A percentile compares a stretch with the other conserved stretches of the same genome.
Conservation (phyloP, 75 land plant species). For the Azolla pinnata region DNA sequence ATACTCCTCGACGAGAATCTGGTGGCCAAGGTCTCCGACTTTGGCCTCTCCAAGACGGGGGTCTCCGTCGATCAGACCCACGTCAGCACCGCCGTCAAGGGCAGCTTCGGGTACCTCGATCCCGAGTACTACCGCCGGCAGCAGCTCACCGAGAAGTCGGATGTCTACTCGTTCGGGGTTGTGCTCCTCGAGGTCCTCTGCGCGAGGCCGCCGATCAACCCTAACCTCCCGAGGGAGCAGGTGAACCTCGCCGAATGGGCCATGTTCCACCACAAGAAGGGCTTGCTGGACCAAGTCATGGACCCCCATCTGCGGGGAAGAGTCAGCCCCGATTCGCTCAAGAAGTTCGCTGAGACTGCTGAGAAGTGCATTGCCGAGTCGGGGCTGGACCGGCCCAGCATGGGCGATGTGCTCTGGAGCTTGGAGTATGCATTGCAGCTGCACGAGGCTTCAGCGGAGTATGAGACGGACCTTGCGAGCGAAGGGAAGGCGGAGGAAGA, state of each 20-base stretch:
- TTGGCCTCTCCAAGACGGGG: slow-evolving; percentile 65
- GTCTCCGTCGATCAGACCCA: slow-evolving; percentile 53
- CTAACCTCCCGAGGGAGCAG: slow-evolving; percentile 61
- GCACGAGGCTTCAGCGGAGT: slow-evolving; percentile 51
- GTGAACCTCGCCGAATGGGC: slow-evolving; percentile 75
- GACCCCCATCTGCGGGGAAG: slow-evolving; percentile 40
- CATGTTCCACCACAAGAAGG: slow-evolving; percentile 54
- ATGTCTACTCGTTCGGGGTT: slow-evolving; percentile 64
- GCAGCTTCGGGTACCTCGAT: slow-evolving; percentile 60
- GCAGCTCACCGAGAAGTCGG: slow-evolving; percentile 60
- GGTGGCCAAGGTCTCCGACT: slow-evolving; percentile 60
- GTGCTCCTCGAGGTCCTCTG: slow-evolving; percentile 57
- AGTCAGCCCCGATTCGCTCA: slow-evolving; percentile 39
- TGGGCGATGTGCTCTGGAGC: slow-evolving; percentile 73
- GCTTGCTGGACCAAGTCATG: slow-evolving; percentile 55
- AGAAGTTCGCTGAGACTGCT: slow-evolving; percentile 53
- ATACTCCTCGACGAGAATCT: slow-evolving; percentile 60
- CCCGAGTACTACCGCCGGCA: slow-evolving; percentile 65
- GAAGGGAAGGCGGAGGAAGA: slow-evolving; percentile 27
- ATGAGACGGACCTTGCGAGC: slow-evolving; percentile 48
- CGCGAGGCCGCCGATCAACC: slow-evolving; percentile 61
- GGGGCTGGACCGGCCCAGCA: slow-evolving; percentile 53
- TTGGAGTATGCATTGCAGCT: slow-evolving; percentile 77
- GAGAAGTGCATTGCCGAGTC: slow-evolving; percentile 61
- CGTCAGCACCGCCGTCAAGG: slow-evolving; percentile 67